phyloP scores from a whole-genome alignment of 1,284 basidiomycete genomes.

The Ganoderma lingzhi region DNA sequence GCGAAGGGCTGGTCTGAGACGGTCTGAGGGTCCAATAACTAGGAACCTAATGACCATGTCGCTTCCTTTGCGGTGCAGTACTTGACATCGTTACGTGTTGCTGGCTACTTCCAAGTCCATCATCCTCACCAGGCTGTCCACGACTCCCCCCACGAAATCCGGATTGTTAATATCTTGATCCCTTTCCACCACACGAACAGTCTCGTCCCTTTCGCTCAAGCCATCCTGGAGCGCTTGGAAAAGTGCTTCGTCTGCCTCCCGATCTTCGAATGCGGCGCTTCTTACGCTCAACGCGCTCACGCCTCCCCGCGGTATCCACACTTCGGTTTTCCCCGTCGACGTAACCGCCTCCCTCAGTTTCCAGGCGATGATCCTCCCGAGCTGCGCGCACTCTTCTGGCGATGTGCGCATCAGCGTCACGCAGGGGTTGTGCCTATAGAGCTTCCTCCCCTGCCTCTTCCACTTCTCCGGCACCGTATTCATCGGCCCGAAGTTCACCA shows the following conservation, averaged over 20 bases:
- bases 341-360: conserved; percentile 26
- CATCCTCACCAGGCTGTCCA: conserved; percentile 28
- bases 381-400: conserved; percentile 28
- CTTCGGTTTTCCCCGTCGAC: conserved; percentile 21
- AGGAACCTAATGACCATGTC: neutral
- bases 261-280: conserved; percentile 30
- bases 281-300: conserved; percentile 30
- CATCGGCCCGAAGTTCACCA: conserved; percentile 36
- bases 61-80: neutral
- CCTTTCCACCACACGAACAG: conserved; percentile 27
- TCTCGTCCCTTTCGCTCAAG: conserved; percentile 10
- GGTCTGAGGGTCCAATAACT: neutral
- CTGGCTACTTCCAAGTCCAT: conserved; percentile 22
- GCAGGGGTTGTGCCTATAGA: conserved; percentile 34
- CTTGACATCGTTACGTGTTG: neutral
- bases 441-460: conserved; percentile 15
- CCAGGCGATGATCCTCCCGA: conserved; percentile 31
- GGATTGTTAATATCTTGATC: conserved; percentile 32
- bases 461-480: conserved; percentile 32
- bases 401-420: conserved; percentile 36
- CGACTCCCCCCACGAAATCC: conserved; percentile 31
- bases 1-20: neutral
- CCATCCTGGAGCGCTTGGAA: conserved; percentile 23
- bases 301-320: conserved; percentile 33
- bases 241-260: conserved; percentile 31